Percentiles rank a stretch among this genome's conserved stretches.
Evolutionary conservation across 345 rosid genomes (phyloP).

Genomic region (Capsella bursapastoris): DNA sequence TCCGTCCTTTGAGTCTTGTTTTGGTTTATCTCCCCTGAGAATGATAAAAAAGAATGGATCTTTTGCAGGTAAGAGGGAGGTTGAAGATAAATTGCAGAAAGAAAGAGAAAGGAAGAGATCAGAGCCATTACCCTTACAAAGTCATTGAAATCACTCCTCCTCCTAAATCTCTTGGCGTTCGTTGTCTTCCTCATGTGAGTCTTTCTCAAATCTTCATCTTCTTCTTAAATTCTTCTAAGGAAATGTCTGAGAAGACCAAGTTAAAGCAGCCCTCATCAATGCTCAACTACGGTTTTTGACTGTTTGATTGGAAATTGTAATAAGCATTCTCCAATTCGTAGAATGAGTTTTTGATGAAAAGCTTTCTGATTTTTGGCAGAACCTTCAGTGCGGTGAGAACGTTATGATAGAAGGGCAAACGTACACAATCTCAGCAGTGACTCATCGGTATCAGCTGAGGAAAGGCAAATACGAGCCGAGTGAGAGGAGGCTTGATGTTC

Average conservation of each 20-base stretch:
- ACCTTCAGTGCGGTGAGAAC: slow-evolving; percentile 86
- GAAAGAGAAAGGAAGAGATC: slow-evolving; percentile 70
- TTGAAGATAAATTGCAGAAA: slow-evolving; percentile 63
- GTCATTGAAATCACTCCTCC: slow-evolving; percentile 95
- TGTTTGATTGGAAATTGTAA: no score
- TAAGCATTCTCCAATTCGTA: no score
- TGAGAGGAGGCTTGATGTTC: slow-evolving; percentile 89
- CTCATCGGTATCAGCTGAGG: slow-evolving; percentile 87
- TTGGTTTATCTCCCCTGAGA: neutral
- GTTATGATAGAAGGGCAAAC: slow-evolving; percentile 88
- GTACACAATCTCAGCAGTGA: slow-evolving; percentile 78
- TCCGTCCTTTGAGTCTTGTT: no score
- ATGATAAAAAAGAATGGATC: neutral
- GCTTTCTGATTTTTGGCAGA: slow-evolving; percentile 50
- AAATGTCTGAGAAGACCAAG: no score
- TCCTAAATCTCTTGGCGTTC: slow-evolving; percentile 87
- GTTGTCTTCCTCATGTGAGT: slow-evolving; percentile 80
- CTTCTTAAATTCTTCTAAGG: neutral
- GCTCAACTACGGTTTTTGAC: no score
- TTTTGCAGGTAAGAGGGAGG: slow-evolving; percentile 46
- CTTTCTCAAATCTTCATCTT: neutral
- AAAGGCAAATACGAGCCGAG: slow-evolving; percentile 88
- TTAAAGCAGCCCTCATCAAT: no score
- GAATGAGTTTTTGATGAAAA: neutral
- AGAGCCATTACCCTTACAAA: slow-evolving; percentile 63